Conservation (phyloP, 1,139 yeast genomes). For the Candida frijolesensis region DNA sequence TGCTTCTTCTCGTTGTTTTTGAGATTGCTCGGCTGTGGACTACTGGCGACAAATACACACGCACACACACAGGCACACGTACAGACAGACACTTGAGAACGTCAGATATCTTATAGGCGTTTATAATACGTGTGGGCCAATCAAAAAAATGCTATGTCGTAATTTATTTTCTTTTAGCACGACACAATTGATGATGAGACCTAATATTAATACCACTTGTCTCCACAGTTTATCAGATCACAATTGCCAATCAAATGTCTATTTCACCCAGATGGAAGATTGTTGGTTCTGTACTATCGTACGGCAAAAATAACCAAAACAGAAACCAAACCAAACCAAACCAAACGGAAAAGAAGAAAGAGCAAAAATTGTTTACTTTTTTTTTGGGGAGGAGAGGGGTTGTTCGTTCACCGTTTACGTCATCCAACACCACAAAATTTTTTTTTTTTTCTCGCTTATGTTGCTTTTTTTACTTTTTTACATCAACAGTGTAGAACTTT, state of each 20-base stretch:
- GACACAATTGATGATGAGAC: no score
- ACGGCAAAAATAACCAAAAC: neutral
- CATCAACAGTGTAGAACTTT: neutral
- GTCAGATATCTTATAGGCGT: neutral
- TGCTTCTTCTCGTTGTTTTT: no score
- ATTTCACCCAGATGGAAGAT: no score
- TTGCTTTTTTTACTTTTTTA: neutral
- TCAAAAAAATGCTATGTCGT: neutral
- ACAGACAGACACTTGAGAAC: no score
- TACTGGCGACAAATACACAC: no score
- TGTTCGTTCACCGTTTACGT: neutral
- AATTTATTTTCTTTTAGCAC: neutral
- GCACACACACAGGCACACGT: no score
- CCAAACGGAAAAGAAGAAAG: neutral
- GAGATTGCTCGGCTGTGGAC: no score
- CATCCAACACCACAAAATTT: slow-evolving; percentile 4
- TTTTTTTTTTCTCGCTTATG: neutral
- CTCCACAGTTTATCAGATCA: no score
- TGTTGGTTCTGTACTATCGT: neutral
- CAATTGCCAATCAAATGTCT: no score
- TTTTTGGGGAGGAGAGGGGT: neutral
- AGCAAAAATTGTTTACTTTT: neutral
- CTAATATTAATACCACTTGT: no score
- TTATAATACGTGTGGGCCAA: neutral
- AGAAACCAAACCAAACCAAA: no score